phyloP scores from a whole-genome alignment of 2,329 filamentous ascomycete species.

The Talaromyces funiculosus region DNA sequence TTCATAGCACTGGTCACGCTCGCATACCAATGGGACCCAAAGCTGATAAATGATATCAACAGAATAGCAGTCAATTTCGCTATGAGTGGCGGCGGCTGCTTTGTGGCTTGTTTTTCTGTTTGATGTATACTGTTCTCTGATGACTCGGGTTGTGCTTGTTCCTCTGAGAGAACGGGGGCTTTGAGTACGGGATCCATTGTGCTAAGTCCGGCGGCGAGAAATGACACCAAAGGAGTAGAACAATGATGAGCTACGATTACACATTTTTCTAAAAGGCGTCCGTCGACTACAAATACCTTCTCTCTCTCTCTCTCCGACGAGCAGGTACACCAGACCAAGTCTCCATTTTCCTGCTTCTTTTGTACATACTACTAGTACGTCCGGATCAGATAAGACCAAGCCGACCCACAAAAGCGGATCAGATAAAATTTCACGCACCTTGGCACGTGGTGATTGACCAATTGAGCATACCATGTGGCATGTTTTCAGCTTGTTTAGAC shows the following conservation, averaged over 20 bases:
- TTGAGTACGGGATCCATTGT: background rate
- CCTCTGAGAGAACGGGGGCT: background rate
- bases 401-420: background rate
- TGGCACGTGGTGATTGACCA: background rate
- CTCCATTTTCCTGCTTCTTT: background rate
- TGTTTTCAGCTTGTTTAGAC: background rate
- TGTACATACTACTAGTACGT: background rate
- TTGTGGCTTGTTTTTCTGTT: background rate
- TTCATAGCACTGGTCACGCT: constrained; percentile 59
- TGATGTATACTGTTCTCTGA: background rate
- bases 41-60: constrained; percentile 45
- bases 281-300: background rate
- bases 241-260: background rate
- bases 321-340: background rate
- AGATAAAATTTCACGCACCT: background rate
- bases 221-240: background rate
- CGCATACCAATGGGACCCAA: constrained; percentile 56
- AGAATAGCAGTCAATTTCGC: constrained; percentile 43
- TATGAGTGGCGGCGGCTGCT: background rate
- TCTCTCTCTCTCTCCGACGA: background rate
- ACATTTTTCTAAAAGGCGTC: background rate
- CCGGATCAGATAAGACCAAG: background rate
- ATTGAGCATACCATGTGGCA: background rate
- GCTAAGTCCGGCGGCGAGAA: background rate
- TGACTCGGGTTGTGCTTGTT: background rate